Conservation (phyloP, 2,329 filamentous ascomycete genomes). For the Neophaeococcomyces mojaviensis region DNA sequence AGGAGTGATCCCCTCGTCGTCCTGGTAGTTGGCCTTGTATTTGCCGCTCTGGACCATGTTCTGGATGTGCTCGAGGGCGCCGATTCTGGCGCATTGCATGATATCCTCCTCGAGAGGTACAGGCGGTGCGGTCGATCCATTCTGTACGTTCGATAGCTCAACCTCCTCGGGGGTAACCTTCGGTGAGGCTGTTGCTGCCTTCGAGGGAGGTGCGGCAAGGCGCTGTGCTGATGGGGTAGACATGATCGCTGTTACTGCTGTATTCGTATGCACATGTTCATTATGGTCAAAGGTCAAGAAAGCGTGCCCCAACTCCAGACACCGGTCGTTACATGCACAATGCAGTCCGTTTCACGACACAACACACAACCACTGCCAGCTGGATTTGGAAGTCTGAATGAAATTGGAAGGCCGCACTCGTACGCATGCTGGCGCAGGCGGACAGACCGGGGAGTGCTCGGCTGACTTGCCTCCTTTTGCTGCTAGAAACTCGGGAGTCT, state of each 20-base stretch:
- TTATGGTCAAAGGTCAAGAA: neutral
- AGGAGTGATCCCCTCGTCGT: slow-evolving; percentile 91
- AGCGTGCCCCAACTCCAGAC: neutral
- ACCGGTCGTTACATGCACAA: too few relatives aligned
- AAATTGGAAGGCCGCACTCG: too few relatives aligned
- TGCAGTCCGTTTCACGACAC: too few relatives aligned
- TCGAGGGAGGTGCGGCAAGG: slow-evolving; percentile 12
- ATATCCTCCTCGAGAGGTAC: slow-evolving; percentile 66
- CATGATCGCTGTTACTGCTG: neutral
- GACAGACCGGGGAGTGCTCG: too few relatives aligned
- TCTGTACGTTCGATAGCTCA: slow-evolving; percentile 21
- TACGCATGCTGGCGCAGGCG: too few relatives aligned
- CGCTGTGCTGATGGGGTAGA: slow-evolving; percentile 2
- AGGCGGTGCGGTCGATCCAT: slow-evolving; percentile 20
- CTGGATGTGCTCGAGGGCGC: slow-evolving; percentile 79
- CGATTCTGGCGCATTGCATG: slow-evolving; percentile 88
- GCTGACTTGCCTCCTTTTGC: neutral
- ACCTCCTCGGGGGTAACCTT: slow-evolving; percentile 18
- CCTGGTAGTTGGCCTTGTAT: slow-evolving; percentile 72
- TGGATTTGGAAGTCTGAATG: too few relatives aligned
- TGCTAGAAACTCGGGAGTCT: neutral
- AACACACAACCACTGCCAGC: too few relatives aligned
- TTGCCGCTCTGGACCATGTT: slow-evolving; percentile 79
- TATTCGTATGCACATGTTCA: neutral
- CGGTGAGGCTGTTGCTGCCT: slow-evolving; percentile 10